These are phyloP conservation scores for Monilinia fructigena DNA, from an alignment of 2,329 filamentous ascomycete genomes.

Conservation along the genomic window DNA sequence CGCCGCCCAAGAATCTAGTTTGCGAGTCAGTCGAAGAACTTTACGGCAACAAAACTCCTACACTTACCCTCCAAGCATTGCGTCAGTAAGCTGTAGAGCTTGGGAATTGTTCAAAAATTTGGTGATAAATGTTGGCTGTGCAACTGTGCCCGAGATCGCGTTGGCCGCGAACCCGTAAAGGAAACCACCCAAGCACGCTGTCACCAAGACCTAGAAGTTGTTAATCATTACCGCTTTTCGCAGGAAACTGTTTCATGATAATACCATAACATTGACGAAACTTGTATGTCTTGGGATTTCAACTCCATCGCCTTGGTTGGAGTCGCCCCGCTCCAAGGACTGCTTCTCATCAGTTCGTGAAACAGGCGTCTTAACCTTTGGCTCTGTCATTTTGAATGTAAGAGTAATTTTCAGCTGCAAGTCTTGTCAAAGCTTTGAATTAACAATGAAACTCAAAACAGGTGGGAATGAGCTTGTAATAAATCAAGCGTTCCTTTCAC, in stretches of 20 bases:
- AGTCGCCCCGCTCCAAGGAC: not conserved
- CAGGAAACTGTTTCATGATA: not conserved
- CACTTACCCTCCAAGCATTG: conserved; percentile 16
- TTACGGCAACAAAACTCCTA: not conserved
- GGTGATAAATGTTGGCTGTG: conserved; percentile 19
- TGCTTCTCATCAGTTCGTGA: conserved; percentile 9
- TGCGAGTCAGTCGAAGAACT: too few species aligned
- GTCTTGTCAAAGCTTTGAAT: not conserved
- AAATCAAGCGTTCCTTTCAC: not conserved
- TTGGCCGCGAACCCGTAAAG: conserved; percentile 17
- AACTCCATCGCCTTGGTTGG: not conserved
- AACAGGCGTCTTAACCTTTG: not conserved
- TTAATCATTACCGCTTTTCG: not conserved
- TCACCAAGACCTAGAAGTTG: conserved; percentile 9
- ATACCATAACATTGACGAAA: conserved; percentile 17
- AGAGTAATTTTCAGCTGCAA: not conserved
- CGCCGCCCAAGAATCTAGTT: conserved; percentile 12
- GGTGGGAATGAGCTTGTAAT: not conserved
- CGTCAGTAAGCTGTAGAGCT: conserved; percentile 17
- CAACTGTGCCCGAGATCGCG: conserved; percentile 13
- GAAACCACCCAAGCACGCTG: conserved; percentile 19
- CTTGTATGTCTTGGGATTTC: conserved; percentile 17
- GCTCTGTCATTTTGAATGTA: conserved; percentile 6
- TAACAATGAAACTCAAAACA: not conserved
- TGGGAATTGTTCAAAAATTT: conserved; percentile 14